Percentiles rank a stretch among this genome's conserved stretches.
Evolutionary conservation across 768 basidiomycete species (phyloP).

Genomic region (Pulveroboletus sp.): DNA sequence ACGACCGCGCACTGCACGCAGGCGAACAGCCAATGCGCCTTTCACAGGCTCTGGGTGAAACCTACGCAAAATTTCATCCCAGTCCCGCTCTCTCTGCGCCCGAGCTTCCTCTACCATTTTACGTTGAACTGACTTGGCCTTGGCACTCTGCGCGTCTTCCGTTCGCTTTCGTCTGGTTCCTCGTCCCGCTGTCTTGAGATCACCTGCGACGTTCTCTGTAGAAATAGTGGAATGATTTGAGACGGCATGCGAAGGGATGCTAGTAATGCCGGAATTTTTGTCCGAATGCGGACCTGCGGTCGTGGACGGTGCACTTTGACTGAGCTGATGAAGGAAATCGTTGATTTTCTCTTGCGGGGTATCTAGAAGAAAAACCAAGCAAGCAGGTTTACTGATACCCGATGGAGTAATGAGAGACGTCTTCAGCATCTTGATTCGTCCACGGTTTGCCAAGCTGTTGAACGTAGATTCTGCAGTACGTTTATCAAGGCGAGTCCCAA

Average conservation of each 20-base stretch:
- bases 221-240: slow-evolving; percentile 41
- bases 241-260: slow-evolving; percentile 52
- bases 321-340: slow-evolving; percentile 53
- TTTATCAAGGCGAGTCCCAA: slow-evolving; percentile 68
- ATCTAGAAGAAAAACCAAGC: slow-evolving; percentile 63
- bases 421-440: slow-evolving; percentile 66
- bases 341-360: slow-evolving; percentile 51
- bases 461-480: slow-evolving; percentile 62
- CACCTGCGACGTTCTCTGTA: slow-evolving; percentile 37
- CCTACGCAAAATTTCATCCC: slow-evolving; percentile 53
- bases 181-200: slow-evolving; percentile 41
- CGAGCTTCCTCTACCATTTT: slow-evolving; percentile 64
- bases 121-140: slow-evolving; percentile 50
- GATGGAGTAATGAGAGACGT: slow-evolving; percentile 58
- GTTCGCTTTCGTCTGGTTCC: slow-evolving; percentile 27
- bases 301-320: slow-evolving; percentile 33
- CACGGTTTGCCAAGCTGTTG: slow-evolving; percentile 57
- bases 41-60: slow-evolving; percentile 53
- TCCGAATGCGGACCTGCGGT: slow-evolving; percentile 35
- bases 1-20: slow-evolving; percentile 51
- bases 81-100: slow-evolving; percentile 56
- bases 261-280: slow-evolving; percentile 49
- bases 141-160: slow-evolving; percentile 34
- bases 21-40: slow-evolving; percentile 44
- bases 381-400: slow-evolving; percentile 54